phyloP scores from a whole-genome alignment of 2,329 filamentous ascomycete genomes.

The Tolypocladium nubicola region DNA sequence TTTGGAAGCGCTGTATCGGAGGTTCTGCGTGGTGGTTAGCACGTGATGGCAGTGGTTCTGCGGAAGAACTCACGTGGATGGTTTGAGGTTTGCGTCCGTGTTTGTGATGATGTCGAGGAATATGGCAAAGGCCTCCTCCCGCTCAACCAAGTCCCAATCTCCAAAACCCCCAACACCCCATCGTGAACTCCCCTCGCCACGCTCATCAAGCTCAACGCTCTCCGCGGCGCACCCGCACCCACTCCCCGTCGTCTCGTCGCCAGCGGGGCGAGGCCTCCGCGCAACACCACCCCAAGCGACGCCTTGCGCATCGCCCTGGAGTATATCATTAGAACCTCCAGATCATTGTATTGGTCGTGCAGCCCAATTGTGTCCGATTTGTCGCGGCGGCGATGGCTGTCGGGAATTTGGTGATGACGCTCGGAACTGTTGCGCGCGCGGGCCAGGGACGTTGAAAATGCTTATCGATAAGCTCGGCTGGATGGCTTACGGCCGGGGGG shows the following conservation, averaged over 20 bases:
- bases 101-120: not conserved
- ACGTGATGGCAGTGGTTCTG: not conserved
- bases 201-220: conserved; percentile 6
- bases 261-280: not conserved
- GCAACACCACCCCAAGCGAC: conserved; percentile 2
- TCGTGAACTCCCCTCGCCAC: conserved; percentile 6
- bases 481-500: not conserved
- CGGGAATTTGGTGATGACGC: not conserved
- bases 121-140: conserved; percentile 1
- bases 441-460: not conserved
- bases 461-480: conserved; percentile 1
- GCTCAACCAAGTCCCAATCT: conserved; percentile 5
- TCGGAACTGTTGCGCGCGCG: not conserved
- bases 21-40: not conserved
- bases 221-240: not conserved
- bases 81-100: not conserved
- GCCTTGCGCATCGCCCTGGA: conserved; percentile 9
- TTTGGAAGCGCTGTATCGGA: not conserved
- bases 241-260: not conserved
- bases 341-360: conserved; percentile 4
- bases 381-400: not conserved
- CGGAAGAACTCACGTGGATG: not conserved
- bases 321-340: conserved; percentile 9
- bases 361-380: not conserved
- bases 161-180: conserved; percentile 6